Base-by-base conservation (phyloP, 202 grass and related monocot genomes). In the Tripidium arundinaceum region DNA sequence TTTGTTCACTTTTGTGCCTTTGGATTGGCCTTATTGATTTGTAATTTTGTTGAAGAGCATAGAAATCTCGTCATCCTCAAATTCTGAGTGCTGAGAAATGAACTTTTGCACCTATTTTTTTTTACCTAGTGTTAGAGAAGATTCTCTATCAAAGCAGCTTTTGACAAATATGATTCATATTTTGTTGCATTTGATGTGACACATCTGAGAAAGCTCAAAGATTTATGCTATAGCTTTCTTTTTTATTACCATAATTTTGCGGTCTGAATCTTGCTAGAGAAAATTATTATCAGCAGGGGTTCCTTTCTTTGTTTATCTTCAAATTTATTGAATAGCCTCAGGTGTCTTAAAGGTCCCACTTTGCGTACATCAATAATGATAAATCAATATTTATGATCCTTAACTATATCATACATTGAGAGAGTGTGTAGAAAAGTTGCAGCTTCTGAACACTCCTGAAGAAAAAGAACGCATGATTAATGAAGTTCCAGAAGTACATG, bases 401-500 rank as follows among this genome's bases (percentile, higher is more conserved):
- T 99, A 83, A 99, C 87, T 74, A 54, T 87, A 59, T 70, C 81
- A 84, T 80, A 99, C 93, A 76, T 85, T 99, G 33, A 90, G 97
- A 78, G 97, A 92, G 67, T 97, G 93, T 75, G 75, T 99, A 65
- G 90, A 99, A 84, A 96, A 97, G 62, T 78, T 99, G 82, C 85
- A 92, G 76, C 87, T 90, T 76, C 87, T 99, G 47, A 87, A 84
- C 75, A 90, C 77, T 71, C 85, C 97, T 55, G 93, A 99, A 87
- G 93, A 93, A 91, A 90, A 65, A 72, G 84, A 74, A 61, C 90
- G 89, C 42, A 90, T 52, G 52, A 63, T 99, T 74, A 87, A 88
- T 88, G 97, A 99, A 87, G 70, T 90, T 81, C 87, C 89, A 58
- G 83, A 88, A 87, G 89, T 99, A 65, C 97, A 93, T 88, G 77